A percentile compares a stretch with the other conserved stretches of the same genome.
These are phyloP conservation scores for Stephanodiscus triporus DNA, from an alignment of 108 stramenopile genomes.

Conservation along the genomic window DNA sequence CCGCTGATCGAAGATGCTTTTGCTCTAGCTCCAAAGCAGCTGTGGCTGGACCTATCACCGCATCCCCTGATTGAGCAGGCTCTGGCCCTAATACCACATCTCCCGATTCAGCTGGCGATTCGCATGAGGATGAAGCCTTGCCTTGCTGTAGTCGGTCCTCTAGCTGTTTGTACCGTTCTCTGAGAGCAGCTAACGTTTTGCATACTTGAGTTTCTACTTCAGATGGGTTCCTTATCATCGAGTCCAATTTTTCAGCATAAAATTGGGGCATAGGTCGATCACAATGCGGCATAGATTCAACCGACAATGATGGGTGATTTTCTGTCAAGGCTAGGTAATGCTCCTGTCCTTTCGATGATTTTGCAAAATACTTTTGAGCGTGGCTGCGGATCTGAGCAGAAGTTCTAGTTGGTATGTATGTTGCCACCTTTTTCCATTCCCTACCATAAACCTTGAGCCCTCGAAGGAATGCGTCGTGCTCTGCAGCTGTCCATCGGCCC, in stretches of 20 bases:
- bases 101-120: background rate
- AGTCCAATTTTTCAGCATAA: constrained; percentile 38
- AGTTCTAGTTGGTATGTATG: constrained; percentile 88
- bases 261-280: constrained; percentile 2
- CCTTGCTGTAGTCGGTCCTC: constrained; percentile 54
- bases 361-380: constrained; percentile 98
- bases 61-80: constrained; percentile 2
- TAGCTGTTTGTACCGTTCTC: constrained; percentile 60
- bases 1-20: constrained; percentile 35
- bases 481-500: constrained; percentile 92
- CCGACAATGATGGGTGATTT: constrained; percentile 1
- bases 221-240: constrained; percentile 63
- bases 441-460: constrained; percentile 86
- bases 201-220: constrained; percentile 65
- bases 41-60: constrained; percentile 34
- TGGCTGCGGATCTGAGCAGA: constrained; percentile 97
- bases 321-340: constrained; percentile 5
- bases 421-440: constrained; percentile 92
- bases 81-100: background rate
- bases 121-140: constrained; percentile 8
- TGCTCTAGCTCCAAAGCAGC: constrained; percentile 44
- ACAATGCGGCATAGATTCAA: background rate
- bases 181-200: constrained; percentile 58
- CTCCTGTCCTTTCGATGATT: constrained; percentile 52
- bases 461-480: constrained; percentile 88